These are phyloP conservation scores for Yamadazyma diddensiae DNA, from an alignment of 1,139 yeast genomes.

Conservation along the genomic window DNA sequence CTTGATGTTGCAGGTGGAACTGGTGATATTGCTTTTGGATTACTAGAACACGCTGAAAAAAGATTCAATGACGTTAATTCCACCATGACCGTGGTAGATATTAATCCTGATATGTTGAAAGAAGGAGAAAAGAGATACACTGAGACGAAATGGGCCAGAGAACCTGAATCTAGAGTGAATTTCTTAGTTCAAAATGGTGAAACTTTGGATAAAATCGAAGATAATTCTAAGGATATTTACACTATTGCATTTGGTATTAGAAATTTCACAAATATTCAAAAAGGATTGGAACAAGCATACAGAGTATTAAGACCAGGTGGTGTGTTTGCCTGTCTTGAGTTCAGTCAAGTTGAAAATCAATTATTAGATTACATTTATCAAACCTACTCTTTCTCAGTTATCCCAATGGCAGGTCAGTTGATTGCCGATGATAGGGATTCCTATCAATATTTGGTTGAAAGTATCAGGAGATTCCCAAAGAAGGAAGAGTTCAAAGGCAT, in stretches of 20 bases:
- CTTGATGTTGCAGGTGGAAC: constrained; percentile 99
- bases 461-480: constrained; percentile 85
- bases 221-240: constrained; percentile 88
- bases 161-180: constrained; percentile 59
- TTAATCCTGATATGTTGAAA: constrained; percentile 90
- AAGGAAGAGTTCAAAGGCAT: constrained; percentile 88
- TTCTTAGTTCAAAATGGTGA: constrained; percentile 95
- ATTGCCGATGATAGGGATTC: constrained; percentile 94
- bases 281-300: constrained; percentile 90
- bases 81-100: constrained; percentile 89
- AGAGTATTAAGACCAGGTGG: constrained; percentile 96
- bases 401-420: constrained; percentile 94
- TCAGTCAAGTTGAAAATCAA: constrained; percentile 85
- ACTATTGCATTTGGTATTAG: constrained; percentile 98
- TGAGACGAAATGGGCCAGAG: constrained; percentile 45
- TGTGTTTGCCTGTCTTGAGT: constrained; percentile 93
- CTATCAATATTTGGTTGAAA: constrained; percentile 92
- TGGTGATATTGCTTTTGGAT: constrained; percentile 96
- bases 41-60: constrained; percentile 83
- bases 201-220: constrained; percentile 75
- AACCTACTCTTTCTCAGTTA: constrained; percentile 80
- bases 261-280: constrained; percentile 91
- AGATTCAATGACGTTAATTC: constrained; percentile 73
- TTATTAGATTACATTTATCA: constrained; percentile 73
- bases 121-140: constrained; percentile 83